Conservation (phyloP, 345 rosid species). For the Eucalyptus rudis region DNA sequence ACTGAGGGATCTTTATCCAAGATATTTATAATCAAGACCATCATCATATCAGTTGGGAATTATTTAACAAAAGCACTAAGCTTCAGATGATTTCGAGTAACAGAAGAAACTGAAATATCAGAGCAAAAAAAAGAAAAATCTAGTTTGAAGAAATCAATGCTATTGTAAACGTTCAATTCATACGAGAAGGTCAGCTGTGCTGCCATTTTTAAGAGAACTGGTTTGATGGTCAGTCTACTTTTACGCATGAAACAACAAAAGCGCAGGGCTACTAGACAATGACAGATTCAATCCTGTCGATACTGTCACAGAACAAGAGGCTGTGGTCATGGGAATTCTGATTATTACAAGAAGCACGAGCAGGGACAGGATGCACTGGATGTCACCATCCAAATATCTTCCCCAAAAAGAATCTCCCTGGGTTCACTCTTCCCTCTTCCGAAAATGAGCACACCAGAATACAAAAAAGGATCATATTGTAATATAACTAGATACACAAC, state of each 20-base stretch:
- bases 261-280: background rate
- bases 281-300: background rate
- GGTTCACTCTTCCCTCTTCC: background rate
- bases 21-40: rapidly evolving
- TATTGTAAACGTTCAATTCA: background rate
- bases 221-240: background rate
- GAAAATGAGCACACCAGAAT: background rate
- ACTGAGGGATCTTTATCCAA: background rate
- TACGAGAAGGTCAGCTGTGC: background rate
- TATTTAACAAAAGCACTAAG: background rate
- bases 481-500: background rate
- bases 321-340: background rate
- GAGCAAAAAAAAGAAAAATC: background rate
- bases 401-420: background rate
- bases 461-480: background rate
- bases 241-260: background rate
- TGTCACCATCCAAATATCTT: background rate
- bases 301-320: background rate
- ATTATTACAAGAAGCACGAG: background rate
- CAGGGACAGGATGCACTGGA: background rate
- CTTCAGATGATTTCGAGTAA: too few relatives aligned
- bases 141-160: background rate
- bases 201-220: background rate
- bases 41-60: background rate
- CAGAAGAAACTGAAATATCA: rapidly evolving